Conservation (phyloP, 371 early-diverging fungal species). For the Haplosporangium sp. region DNA sequence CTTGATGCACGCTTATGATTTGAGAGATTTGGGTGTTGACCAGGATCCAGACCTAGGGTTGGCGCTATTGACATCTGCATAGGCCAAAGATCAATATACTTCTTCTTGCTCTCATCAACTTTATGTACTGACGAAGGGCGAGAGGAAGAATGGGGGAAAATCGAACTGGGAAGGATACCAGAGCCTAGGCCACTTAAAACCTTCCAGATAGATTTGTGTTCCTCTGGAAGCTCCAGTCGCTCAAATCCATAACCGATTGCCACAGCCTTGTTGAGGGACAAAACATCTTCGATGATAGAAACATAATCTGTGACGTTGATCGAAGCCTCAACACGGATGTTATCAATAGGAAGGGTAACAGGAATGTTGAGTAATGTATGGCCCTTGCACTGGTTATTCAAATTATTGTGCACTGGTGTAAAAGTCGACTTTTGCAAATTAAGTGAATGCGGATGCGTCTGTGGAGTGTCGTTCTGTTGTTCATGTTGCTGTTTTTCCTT, state of each 20-base stretch:
- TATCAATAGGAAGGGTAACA: constrained; percentile 62
- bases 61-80: constrained; percentile 62
- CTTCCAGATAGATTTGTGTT: constrained; percentile 31
- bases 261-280: constrained; percentile 71
- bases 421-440: neutral
- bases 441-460: neutral
- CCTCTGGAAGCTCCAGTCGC: constrained; percentile 49
- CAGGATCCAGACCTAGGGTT: constrained; percentile 14
- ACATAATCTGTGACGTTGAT: constrained; percentile 67
- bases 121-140: constrained; percentile 33
- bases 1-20: constrained; percentile 28
- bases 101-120: constrained; percentile 27
- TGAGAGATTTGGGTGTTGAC: constrained; percentile 2
- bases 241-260: constrained; percentile 71
- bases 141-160: constrained; percentile 12
- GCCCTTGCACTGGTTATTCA: constrained; percentile 1
- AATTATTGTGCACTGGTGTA: neutral
- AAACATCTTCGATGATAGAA: constrained; percentile 72
- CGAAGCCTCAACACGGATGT: constrained; percentile 61
- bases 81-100: constrained; percentile 74
- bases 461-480: neutral
- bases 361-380: constrained; percentile 46
- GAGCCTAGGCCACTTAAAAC: constrained; percentile 14
- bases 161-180: constrained; percentile 6
- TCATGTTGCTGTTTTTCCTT: constrained; percentile 23